These are phyloP conservation scores for Pseudogymnoascus verrucosus DNA, from an alignment of 2,329 filamentous ascomycete species.

Conservation along the genomic window DNA sequence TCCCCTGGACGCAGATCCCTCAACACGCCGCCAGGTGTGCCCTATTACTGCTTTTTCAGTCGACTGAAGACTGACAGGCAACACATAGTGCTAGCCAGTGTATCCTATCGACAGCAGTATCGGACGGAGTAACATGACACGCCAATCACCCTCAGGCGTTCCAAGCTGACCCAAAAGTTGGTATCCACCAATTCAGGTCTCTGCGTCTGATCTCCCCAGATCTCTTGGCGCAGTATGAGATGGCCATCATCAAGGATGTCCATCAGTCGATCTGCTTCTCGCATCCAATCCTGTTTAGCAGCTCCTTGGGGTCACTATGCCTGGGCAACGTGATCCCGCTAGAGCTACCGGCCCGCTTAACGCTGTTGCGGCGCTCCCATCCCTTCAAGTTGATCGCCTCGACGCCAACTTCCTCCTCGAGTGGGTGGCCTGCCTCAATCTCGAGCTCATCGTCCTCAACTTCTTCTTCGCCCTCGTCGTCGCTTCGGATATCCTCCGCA, in stretches of 20 bases:
- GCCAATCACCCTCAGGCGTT: neutral
- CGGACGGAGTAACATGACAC: neutral
- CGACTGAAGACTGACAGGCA: neutral
- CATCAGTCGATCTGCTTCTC: conserved; percentile 25
- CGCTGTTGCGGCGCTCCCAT: conserved; percentile 16
- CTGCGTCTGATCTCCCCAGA: conserved; percentile 1
- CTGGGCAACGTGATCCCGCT: conserved; percentile 27
- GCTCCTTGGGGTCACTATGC: conserved; percentile 26
- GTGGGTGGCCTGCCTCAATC: conserved; percentile 29
- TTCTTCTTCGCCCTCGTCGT: conserved; percentile 69
- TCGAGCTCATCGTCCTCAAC: conserved; percentile 34
- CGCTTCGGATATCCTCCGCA: conserved; percentile 81
- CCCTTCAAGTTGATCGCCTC: conserved; percentile 58
- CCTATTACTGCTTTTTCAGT: neutral
- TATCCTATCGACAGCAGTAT: neutral
- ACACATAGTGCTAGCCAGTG: neutral
- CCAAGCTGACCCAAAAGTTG: neutral
- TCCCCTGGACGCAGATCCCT: neutral
- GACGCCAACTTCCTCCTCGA: conserved; percentile 70
- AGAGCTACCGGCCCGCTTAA: conserved; percentile 22
- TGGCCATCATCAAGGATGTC: neutral
- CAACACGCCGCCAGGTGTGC: neutral
- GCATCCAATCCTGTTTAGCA: conserved; percentile 29
- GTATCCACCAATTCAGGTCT: neutral
- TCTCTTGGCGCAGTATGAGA: conserved; percentile 5